phyloP scores from a whole-genome alignment of 1,284 basidiomycete species.

The Fomitopsis palustris region DNA sequence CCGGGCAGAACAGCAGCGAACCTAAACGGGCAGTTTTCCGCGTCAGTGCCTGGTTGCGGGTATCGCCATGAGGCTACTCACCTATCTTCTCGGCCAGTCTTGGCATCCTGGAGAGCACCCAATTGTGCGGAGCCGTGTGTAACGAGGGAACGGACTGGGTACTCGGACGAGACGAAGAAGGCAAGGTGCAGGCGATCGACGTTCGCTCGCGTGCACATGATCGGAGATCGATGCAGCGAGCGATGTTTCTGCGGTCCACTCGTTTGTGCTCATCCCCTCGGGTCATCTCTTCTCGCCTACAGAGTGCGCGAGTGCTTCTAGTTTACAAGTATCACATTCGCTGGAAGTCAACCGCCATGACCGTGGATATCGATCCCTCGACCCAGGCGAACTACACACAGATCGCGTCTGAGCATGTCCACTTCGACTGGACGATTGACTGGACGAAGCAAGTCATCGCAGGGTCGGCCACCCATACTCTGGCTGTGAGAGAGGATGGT shows the following conservation, averaged over 20 bases:
- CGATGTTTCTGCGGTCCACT: neutral
- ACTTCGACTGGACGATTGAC: slow-evolving; percentile 84
- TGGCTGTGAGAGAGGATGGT: slow-evolving; percentile 57
- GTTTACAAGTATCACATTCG: neutral
- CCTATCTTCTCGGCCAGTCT: slow-evolving; percentile 29
- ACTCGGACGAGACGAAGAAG: neutral
- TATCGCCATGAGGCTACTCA: slow-evolving; percentile 5
- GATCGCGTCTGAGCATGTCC: slow-evolving; percentile 64
- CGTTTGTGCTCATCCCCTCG: neutral
- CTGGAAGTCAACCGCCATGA: neutral
- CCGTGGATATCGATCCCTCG: slow-evolving; percentile 52
- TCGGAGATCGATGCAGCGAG: neutral
- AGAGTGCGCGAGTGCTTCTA: neutral
- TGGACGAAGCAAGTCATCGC: slow-evolving; percentile 65
- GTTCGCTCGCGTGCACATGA: neutral
- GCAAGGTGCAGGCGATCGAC: neutral
- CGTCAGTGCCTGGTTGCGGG: neutral
- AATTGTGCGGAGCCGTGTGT: neutral
- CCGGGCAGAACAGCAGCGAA: slow-evolving; percentile 90
- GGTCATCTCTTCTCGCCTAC: neutral
- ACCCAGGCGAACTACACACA: slow-evolving; percentile 80
- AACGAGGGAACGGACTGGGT: neutral
- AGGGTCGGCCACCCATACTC: slow-evolving; percentile 71
- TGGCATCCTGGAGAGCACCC: slow-evolving; percentile 1
- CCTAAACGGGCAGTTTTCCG: slow-evolving; percentile 43